Evolutionary conservation across 2,329 filamentous ascomycete species (phyloP), one percentile per base, ranked within the genome.

Genomic region (Colletotrichum sp.): DNA sequence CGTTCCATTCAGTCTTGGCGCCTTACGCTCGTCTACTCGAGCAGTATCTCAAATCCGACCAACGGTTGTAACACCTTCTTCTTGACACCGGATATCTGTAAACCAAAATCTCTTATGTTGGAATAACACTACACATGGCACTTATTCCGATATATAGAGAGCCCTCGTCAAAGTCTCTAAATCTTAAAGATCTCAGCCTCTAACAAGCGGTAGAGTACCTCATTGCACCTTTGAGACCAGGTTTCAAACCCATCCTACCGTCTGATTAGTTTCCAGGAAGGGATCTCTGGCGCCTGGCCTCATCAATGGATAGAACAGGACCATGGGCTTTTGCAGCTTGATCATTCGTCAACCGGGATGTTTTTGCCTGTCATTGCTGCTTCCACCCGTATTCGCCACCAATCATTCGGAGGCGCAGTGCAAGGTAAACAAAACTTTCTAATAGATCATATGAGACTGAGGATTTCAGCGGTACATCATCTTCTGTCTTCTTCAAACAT

Each of bases 91-190:
- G 1, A 49, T 21, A 7, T 49, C n/a, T 13, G 10, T 8, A 49
- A 13, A 21, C n/a, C n/a, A 21, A 21, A 13, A 2, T 0, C 44
- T 1, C 1, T 0, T 4, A 21, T 21, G 10, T 49, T 49, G n/a
- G 6, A 49, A 21, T 21, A 49, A 21, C 3, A 21, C n/a, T 2
- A 1, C 39, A n/a, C 18, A n/a, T 44, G 0, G 9, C 18, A 44
- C 1, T n/a, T 6, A n/a, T 1, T 44, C 3, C 9, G 5, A n/a
- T 12, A n/a, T 2, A 12, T n/a, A n/a, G 1, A n/a, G 8, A 0
- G 0, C 39, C 5, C 39, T 44, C 1, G 18, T 44, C 5, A n/a
- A 44, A 6, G 18, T 6, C 9, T n/a, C 5, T 10, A 44, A n/a
- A 12, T 44, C 8, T 10, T 10, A 0, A 6, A n/a, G 5, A 3